phyloP scores from a whole-genome alignment of 306 rosid species.

The Acacia acuminata region DNA sequence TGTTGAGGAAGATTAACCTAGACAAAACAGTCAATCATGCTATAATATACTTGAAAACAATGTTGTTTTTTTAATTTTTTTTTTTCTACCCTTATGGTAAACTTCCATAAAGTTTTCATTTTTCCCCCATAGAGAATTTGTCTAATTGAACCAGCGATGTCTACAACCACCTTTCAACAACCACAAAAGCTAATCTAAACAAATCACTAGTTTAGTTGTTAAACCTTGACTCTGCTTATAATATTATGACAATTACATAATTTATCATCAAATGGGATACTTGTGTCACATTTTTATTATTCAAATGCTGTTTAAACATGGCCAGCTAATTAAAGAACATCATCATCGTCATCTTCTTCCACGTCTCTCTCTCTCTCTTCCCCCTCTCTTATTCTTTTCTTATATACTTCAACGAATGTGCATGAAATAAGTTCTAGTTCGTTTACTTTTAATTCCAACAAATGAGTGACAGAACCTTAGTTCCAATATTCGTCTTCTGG shows the following conservation, averaged over 20 bases:
- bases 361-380: not conserved
- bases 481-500: conserved; percentile 66
- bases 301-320: conserved; percentile 25
- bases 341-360: not conserved
- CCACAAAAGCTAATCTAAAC: conserved; percentile 52
- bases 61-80: not conserved
- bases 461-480: conserved; percentile 56
- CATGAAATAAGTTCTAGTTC: not conserved
- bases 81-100: not conserved
- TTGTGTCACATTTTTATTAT: conserved; percentile 27
- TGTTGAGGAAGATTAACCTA: not conserved
- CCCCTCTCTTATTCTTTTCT: conserved; percentile 2
- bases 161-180: conserved; percentile 76
- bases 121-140: not conserved
- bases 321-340: conserved; percentile 14
- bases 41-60: not conserved
- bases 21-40: not conserved
- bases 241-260: conserved; percentile 8
- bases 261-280: conserved; percentile 12
- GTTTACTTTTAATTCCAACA: not conserved
- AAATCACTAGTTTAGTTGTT: conserved; percentile 46
- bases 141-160: conserved; percentile 35
- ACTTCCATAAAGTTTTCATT: not conserved
- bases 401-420: not conserved
- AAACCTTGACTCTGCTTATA: conserved; percentile 44